Conservation (phyloP, 352 stramenopile species). For the Phytopythium chamaehyphon region DNA sequence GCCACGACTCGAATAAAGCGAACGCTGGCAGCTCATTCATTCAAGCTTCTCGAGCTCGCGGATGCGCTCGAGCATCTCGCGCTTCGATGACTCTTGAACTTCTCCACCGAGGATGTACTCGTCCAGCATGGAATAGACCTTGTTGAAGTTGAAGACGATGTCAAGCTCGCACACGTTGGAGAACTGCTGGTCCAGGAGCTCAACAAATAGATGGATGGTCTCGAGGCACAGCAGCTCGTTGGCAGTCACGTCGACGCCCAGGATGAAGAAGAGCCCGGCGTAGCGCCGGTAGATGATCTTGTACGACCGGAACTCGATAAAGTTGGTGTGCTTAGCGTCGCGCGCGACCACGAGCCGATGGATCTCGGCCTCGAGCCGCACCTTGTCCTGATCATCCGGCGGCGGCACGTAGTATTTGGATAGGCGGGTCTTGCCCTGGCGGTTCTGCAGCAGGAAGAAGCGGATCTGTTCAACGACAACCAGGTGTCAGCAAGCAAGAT, state of each 20-base stretch:
- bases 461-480: conserved; percentile 66
- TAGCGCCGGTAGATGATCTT: conserved; percentile 99
- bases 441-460: conserved; percentile 99
- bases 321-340: conserved; percentile 93
- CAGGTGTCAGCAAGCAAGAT: conserved; percentile 1
- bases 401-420: conserved; percentile 97
- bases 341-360: conserved; percentile 86
- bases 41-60: conserved; percentile 91
- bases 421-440: conserved; percentile 98
- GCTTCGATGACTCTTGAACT: conserved; percentile 91
- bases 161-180: conserved; percentile 98
- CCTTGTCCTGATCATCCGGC: conserved; percentile 79
- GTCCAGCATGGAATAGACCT: conserved; percentile 94
- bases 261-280: conserved; percentile 98
- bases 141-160: conserved; percentile 95
- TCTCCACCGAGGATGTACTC: conserved; percentile 94
- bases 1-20: neutral
- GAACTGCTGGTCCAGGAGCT: conserved; percentile 98
- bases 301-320: conserved; percentile 97
- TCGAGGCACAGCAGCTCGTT: conserved; percentile 98
- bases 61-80: conserved; percentile 91
- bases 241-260: conserved; percentile 93
- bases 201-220: conserved; percentile 98
- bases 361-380: conserved; percentile 88
- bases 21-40: conserved; percentile 32